phyloP scores from a whole-genome alignment of 1,284 basidiomycete genomes.

The Leccinum subrobustum region DNA sequence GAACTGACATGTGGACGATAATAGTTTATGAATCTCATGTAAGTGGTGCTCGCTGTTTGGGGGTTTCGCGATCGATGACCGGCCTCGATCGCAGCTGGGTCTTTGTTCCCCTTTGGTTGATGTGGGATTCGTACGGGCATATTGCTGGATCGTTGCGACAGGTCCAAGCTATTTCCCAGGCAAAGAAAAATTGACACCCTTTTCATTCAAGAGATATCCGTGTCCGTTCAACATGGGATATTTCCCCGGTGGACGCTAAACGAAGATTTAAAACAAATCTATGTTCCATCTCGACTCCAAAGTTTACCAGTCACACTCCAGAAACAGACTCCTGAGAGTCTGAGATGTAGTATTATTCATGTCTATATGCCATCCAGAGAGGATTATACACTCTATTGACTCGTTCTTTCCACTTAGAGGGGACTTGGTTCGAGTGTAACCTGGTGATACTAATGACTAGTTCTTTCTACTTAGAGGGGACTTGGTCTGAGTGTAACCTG shows the following conservation, averaged over 20 bases:
- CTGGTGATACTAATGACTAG: no score
- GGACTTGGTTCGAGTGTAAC: no score
- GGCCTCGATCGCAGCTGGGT: conserved; percentile 61
- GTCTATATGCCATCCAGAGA: background rate
- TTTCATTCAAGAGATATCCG: background rate
- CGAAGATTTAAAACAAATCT: background rate
- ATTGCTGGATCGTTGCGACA: conserved; percentile 59
- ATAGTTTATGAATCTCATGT: conserved; percentile 81
- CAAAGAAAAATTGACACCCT: conserved; percentile 37
- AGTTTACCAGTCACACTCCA: background rate
- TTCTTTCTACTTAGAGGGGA: background rate
- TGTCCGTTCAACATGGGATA: background rate
- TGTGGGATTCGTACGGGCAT: conserved; percentile 72
- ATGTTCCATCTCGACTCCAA: background rate
- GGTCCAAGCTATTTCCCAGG: conserved; percentile 36
- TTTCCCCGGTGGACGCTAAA: background rate
- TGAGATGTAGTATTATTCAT: background rate
- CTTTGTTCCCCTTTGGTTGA: conserved; percentile 66
- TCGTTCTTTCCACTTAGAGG: background rate
- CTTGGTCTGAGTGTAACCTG: no score
- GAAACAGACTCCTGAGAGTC: background rate
- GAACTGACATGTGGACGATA: background rate
- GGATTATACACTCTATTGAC: background rate
- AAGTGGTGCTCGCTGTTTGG: conserved; percentile 29
- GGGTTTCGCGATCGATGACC: conserved; percentile 12